Evolutionary conservation across 208 protist species (phyloP).

Genomic region (Strigomonas culicis): DNA sequence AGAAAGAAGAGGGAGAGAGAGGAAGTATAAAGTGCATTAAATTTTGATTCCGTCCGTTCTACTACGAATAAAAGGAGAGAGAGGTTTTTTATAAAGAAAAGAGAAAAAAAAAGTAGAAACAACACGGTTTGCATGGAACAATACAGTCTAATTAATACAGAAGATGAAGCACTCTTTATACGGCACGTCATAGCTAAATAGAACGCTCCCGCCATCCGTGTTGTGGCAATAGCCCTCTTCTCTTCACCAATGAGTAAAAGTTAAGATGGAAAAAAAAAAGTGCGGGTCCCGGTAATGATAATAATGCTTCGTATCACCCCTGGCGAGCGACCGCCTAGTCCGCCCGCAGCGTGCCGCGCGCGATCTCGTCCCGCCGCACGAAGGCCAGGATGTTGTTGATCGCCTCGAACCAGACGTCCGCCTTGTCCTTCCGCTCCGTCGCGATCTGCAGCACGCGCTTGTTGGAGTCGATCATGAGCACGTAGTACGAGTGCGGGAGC

Average conservation of each 20-base stretch:
- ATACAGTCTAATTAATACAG: slow-evolving; percentile 10
- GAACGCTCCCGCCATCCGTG: no score
- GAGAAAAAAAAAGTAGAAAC: neutral
- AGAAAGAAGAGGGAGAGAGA: slow-evolving; percentile 10
- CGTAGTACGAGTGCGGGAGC: slow-evolving; percentile 58
- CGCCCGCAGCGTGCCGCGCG: slow-evolving; percentile 31
- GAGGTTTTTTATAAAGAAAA: neutral
- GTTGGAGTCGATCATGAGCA: slow-evolving; percentile 64
- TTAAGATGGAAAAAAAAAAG: no score
- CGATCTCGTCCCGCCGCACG: slow-evolving; percentile 43
- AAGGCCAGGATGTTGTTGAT: slow-evolving; percentile 73
- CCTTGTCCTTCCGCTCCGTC: slow-evolving; percentile 64
- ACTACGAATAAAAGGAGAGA: slow-evolving; percentile 15
- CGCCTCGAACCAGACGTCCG: slow-evolving; percentile 76
- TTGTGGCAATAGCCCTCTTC: neutral
- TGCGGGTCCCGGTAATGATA: no score
- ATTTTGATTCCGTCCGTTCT: neutral
- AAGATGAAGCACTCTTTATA: neutral
- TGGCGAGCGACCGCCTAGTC: slow-evolving; percentile 18
- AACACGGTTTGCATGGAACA: slow-evolving; percentile 5
- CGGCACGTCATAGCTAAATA: neutral
- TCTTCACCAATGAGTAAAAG: neutral
- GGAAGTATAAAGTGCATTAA: neutral
- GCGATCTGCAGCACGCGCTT: slow-evolving; percentile 67
- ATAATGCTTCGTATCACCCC: neutral